Evolutionary conservation across 192 early-diverging fungal species (phyloP).

Genomic region (Cetraspora pellucida): DNA sequence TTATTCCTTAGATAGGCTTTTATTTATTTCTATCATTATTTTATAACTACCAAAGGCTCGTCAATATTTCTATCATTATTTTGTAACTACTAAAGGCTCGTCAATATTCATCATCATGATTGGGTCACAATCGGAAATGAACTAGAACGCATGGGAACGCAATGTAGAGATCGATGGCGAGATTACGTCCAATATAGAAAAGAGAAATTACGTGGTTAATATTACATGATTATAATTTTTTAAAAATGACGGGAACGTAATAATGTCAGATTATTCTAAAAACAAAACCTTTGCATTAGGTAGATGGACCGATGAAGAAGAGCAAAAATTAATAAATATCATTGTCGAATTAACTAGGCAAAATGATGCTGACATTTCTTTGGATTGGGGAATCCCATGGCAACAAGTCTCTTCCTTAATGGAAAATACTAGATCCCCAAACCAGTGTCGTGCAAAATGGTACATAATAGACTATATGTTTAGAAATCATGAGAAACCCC

Average conservation of each 20-base stretch:
- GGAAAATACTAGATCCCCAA: background rate
- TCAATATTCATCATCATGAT: constrained; percentile 34
- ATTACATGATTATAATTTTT: background rate
- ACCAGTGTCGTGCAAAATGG: constrained; percentile 16
- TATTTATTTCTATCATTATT: background rate
- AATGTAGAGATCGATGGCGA: constrained; percentile 41
- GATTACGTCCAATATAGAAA: constrained; percentile 34
- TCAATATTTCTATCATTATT: background rate
- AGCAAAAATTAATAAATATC: constrained; percentile 33
- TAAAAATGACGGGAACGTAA: background rate
- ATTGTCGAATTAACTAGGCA: constrained; percentile 30
- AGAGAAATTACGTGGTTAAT: background rate
- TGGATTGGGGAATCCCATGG: constrained; percentile 22
- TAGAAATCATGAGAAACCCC: background rate
- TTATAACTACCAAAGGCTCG: background rate
- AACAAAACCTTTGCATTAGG: constrained; percentile 15
- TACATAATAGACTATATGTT: background rate
- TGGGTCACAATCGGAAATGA: constrained; percentile 40
- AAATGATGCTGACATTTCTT: background rate
- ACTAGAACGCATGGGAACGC: constrained; percentile 37
- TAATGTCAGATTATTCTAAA: background rate
- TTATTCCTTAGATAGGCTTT: background rate
- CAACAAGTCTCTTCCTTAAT: background rate
- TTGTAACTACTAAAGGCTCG: background rate
- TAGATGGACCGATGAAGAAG: constrained; percentile 36